Evolutionary conservation across 495 filamentous ascomycete species (phyloP), one percentile per base, ranked within the genome.

Genomic region (Bathelium albidoporum): DNA sequence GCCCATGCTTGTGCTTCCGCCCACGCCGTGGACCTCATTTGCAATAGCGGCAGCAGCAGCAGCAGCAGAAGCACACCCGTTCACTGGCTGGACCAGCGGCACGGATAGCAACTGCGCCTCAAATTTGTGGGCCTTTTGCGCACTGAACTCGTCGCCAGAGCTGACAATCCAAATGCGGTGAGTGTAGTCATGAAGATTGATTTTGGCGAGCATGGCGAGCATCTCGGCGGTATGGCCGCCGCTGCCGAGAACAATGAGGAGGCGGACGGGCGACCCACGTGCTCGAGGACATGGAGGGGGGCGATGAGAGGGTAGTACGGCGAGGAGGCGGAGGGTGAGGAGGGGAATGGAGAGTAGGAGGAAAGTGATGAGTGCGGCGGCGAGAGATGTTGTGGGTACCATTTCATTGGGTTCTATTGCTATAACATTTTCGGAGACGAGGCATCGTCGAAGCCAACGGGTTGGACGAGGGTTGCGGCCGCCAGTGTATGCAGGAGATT

Each of bases 221-320:
- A 97, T 95, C 77, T 98, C 94, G 14, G 89, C 83, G 1, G 93
- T 96, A 77, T 98, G 94, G 3, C 94, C 94, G 62, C 94, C 94
- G 31, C 88, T 93, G 43, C 94, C 94, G 60, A 97, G 86, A 59
- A 97, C 83, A 62, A 95, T 80, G 28, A 96, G 78, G 58, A 94
- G 78, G 73, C 91, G 91, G 34, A 83, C 81, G 26, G 82, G 69
- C 16, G 63, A 39, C 29, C 63, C 61, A 61, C 62, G 22, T 65
- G 67, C 61, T 72, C 70, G 44, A 29, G 60, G 36, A 61, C 36
- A 16, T 58, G 36, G 39, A 39, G 61, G 62, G n/a, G 52, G 65
- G 52, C 32, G 65, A 59, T 70, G 52, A 44, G 65, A 59, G 24
- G 78, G 79, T 53, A 81, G 75, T 68, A 84, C 75, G 63, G 73